Base-by-base conservation (phyloP, 2,329 filamentous ascomycete genomes). In the Clarireedia monteithiana region DNA sequence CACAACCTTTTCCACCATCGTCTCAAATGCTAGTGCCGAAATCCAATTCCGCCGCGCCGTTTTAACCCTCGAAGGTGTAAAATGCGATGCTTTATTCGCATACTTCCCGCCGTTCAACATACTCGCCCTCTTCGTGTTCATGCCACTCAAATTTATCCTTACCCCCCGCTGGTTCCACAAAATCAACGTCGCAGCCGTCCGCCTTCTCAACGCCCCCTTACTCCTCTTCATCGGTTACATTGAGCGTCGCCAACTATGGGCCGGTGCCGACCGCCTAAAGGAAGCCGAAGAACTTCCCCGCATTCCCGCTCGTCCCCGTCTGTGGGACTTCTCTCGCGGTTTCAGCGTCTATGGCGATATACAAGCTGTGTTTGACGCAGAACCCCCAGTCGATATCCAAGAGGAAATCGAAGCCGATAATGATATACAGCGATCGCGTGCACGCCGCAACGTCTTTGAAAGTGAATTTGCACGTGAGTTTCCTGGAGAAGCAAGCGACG, bases 151-250 rank as follows among this genome's bases (percentile, higher is more conserved):
- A 64, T 88, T 88, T 64, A 64, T 88, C n/a, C 76, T 90, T 38
- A 84, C 83, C n/a, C 83, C 87, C 0, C 83, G 89, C 46, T 92
- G 88, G 88, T 94, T 94, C 68, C 89, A 95, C 75, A 94, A 92
- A 72, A 87, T 92, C 65, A 91, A 95, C 67, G 88, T 95, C 56
- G 82, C 84, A 57, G 81, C 82, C 9, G 85, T 94, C 23, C 83
- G 88, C 39, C 73, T 84, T 7, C 78, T 91, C 64, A 94, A 94
- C 69, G 76, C 88, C 2, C 89, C 89, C 0, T 74, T 91, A 5
- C 76, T 95, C 1, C 76, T 92, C 4, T 64, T 86, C 58, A 87
- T 95, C 58, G 82, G 84, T 17, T 72, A 84, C 20, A 79, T 84
- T 59, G 89, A 95, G 70, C 82, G 89, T 50, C 79, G 80, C 5